Conservation (phyloP, 441 rosid species). For the Brassica balearica region DNA sequence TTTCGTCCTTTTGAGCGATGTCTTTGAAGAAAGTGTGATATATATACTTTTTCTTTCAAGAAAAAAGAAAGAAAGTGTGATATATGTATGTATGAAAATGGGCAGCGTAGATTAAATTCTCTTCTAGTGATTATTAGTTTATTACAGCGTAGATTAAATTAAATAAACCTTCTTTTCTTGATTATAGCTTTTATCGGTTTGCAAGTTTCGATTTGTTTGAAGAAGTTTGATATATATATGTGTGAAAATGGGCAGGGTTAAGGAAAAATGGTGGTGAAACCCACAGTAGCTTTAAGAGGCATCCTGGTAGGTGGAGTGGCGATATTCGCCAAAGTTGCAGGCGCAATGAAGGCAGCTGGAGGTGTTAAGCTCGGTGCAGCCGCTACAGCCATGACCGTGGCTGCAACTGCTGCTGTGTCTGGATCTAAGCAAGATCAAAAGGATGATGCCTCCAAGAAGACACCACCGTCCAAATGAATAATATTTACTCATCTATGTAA, state of each 20-base stretch:
- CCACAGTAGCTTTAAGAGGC: constrained; percentile 91
- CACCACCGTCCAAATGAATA: constrained; percentile 56
- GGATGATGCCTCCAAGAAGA: constrained; percentile 46
- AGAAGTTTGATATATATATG: no score
- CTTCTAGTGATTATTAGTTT: no score
- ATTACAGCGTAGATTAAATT: no score
- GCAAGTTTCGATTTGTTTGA: no score
- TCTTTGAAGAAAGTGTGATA: no score
- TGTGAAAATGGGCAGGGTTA: constrained; percentile 16
- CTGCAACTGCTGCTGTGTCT: constrained; percentile 77
- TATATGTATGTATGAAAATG: no score
- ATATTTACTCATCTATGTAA: constrained; percentile 8
- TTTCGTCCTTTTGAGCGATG: no score
- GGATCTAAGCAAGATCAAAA: constrained; percentile 67
- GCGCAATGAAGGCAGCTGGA: constrained; percentile 92
- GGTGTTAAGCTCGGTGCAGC: constrained; percentile 95
- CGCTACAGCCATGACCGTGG: constrained; percentile 81
- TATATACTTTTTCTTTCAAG: no score
- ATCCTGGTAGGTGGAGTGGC: constrained; percentile 88
- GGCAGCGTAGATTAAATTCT: no score
- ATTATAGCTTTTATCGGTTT: no score
- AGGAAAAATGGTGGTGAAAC: constrained; percentile 74
- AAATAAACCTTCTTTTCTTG: no score
- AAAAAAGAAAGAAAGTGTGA: no score
- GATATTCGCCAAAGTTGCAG: constrained; percentile 80